Conservation (phyloP, 163 green algal genomes). For the Chlorella variabilis region DNA sequence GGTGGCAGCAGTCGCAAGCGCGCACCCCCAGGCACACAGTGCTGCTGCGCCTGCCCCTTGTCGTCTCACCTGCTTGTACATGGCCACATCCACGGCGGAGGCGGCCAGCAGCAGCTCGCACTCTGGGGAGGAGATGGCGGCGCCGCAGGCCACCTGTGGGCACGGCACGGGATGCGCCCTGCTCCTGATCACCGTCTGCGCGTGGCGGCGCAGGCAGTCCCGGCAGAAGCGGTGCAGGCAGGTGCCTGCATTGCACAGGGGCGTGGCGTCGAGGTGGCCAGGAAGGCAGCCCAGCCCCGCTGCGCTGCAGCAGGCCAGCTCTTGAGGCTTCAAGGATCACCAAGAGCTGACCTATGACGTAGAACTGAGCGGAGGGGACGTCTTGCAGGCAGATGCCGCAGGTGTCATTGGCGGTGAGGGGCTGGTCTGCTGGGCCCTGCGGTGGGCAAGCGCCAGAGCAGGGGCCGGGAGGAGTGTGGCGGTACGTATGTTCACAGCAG, state of each 20-base stretch:
- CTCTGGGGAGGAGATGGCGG: slow-evolving; percentile 5
- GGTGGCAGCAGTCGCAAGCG: too few relatives aligned
- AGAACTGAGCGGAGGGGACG: background rate
- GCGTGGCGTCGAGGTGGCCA: too few relatives aligned
- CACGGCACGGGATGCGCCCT: slow-evolving; percentile 6
- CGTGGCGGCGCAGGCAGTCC: slow-evolving; percentile 15
- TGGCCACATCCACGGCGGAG: background rate
- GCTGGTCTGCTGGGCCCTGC: background rate
- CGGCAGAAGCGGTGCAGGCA: slow-evolving; percentile 40
- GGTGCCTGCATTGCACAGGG: background rate
- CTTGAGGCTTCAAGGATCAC: too few relatives aligned
- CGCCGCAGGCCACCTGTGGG: background rate
- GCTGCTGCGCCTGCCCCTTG: too few relatives aligned
- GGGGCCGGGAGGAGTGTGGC: too few relatives aligned
- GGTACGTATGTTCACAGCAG: too few relatives aligned
- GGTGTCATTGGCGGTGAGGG: background rate
- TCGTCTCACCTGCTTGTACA: slow-evolving; percentile 2
- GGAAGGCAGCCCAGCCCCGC: too few relatives aligned
- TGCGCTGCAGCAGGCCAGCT: too few relatives aligned
- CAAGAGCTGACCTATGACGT: slow-evolving; percentile 14
- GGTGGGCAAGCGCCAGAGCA: too few relatives aligned
- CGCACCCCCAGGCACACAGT: too few relatives aligned
- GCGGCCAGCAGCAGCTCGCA: slow-evolving; percentile 33
- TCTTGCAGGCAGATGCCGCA: slow-evolving; percentile 9
- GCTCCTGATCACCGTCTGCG: background rate